Percentiles rank a stretch among this genome's conserved stretches.
Evolutionary conservation across 495 filamentous ascomycete species (phyloP).

Genomic region (Trichoderma orchidacearum): DNA sequence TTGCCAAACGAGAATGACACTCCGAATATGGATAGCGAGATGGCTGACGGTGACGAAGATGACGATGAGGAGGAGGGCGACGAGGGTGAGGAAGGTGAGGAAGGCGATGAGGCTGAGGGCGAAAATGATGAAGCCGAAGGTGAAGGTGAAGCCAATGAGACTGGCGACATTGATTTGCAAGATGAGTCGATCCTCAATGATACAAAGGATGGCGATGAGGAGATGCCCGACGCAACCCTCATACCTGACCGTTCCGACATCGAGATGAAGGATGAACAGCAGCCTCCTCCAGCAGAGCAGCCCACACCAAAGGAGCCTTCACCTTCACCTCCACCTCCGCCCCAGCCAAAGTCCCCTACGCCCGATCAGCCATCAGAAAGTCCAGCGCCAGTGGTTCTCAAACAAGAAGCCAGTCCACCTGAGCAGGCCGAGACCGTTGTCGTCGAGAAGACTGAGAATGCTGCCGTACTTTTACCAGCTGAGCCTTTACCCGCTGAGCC

Average conservation of each 20-base stretch:
- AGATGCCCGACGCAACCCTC: conserved; percentile 13
- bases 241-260: conserved; percentile 9
- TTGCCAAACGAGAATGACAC: conserved; percentile 23
- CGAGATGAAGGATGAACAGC: conserved; percentile 16
- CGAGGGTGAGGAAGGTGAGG: conserved; percentile 25
- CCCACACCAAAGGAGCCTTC: not conserved
- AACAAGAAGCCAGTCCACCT: conserved; percentile 31
- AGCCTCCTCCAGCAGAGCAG: no score
- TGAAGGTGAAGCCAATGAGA: conserved; percentile 20
- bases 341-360: not conserved
- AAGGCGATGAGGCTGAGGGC: conserved; percentile 23
- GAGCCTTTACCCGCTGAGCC: conserved; percentile 19
- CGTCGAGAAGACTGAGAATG: no score
- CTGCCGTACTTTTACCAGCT: no score
- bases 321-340: conserved; percentile 8
- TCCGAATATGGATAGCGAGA: conserved; percentile 26
- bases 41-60: conserved; percentile 41
- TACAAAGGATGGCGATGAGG: conserved; percentile 10
- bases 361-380: conserved; percentile 5
- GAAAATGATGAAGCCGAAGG: no score
- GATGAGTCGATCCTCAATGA: not conserved
- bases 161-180: conserved; percentile 12
- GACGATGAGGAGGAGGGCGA: conserved; percentile 44
- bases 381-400: conserved; percentile 9
- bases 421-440: conserved; percentile 28